A percentile compares a stretch with the other conserved stretches of the same genome.
Conservation (phyloP, 306 rosid genomes). For the Rosa lucieae region DNA sequence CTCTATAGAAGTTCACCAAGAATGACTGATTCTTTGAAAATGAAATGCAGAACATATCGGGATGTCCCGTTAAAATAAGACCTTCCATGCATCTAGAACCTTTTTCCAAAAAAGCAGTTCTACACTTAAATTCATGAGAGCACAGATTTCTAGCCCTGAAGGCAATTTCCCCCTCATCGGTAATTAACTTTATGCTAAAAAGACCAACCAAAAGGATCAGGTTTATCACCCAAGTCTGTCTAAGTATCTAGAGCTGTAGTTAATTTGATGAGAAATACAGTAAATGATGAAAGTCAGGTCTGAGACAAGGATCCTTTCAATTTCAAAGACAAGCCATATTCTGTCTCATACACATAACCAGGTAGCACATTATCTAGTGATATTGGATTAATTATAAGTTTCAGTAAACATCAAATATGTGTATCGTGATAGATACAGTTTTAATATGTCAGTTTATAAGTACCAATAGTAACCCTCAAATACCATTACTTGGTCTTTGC, state of each 20-base stretch:
- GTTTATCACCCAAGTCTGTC: not conserved
- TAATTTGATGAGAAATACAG: not conserved
- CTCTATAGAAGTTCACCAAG: too few species aligned
- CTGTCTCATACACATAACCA: conserved; percentile 8
- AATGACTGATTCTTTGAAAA: too few species aligned
- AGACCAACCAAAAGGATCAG: not conserved
- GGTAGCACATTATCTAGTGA: conserved; percentile 4
- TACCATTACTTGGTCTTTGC: conserved; percentile 54
- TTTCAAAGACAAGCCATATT: conserved; percentile 4
- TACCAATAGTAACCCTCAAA: not conserved
- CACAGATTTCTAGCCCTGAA: not conserved
- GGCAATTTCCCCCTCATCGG: not conserved
- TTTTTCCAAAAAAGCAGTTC: not conserved
- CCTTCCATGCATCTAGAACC: too few species aligned
- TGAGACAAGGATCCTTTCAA: not conserved
- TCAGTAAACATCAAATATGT: not conserved
- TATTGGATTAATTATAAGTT: conserved; percentile 7
- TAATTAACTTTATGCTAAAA: not conserved
- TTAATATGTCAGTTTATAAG: conserved; percentile 3
- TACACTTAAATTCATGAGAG: not conserved
- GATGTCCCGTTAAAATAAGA: too few species aligned
- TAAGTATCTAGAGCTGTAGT: not conserved
- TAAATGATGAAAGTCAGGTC: not conserved
- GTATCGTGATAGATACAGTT: conserved; percentile 1
- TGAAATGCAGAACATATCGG: too few species aligned